These are phyloP conservation scores for Cardiospermum halicacabum DNA, from an alignment of 345 rosid species.

Conservation along the genomic window DNA sequence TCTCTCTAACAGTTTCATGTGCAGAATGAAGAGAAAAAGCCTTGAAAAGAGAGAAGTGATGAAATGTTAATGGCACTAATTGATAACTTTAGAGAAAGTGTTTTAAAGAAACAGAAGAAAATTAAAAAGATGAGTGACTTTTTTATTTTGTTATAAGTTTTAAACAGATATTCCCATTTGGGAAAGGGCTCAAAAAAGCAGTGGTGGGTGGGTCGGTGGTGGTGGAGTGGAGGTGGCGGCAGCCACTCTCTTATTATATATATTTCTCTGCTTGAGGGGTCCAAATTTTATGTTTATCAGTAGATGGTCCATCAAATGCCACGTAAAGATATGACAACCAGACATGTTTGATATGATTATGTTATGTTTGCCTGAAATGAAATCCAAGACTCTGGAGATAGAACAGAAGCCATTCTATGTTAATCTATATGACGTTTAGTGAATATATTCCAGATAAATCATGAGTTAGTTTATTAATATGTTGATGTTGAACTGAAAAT, in stretches of 20 bases:
- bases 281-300: background rate
- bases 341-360: background rate
- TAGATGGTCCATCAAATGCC: slow-evolving; percentile 18
- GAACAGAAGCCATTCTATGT: too few species aligned
- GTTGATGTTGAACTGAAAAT: slow-evolving; percentile 14
- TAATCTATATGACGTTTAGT: too few species aligned
- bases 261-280: slow-evolving; percentile 15
- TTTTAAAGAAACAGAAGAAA: background rate
- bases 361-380: slow-evolving; percentile 14
- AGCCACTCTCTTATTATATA: slow-evolving; percentile 13
- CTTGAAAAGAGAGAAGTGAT: background rate
- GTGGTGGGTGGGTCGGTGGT: slow-evolving; percentile 33
- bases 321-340: slow-evolving; percentile 27
- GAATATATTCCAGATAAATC: too few species aligned
- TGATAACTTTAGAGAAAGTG: slow-evolving; percentile 35
- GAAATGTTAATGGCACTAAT: slow-evolving; percentile 25
- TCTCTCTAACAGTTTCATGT: slow-evolving; percentile 9
- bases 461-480: slow-evolving; percentile 11
- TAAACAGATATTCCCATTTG: slow-evolving; percentile 36
- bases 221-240: slow-evolving; percentile 8
- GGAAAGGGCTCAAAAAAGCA: slow-evolving; percentile 25
- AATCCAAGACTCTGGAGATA: slow-evolving; percentile 6
- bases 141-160: slow-evolving; percentile 5
- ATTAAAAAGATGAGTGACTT: slow-evolving; percentile 24
- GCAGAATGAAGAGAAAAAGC: slow-evolving; percentile 12